These are phyloP conservation scores for Medicago arabica DNA, from an alignment of 306 rosid species.

Conservation along the genomic window DNA sequence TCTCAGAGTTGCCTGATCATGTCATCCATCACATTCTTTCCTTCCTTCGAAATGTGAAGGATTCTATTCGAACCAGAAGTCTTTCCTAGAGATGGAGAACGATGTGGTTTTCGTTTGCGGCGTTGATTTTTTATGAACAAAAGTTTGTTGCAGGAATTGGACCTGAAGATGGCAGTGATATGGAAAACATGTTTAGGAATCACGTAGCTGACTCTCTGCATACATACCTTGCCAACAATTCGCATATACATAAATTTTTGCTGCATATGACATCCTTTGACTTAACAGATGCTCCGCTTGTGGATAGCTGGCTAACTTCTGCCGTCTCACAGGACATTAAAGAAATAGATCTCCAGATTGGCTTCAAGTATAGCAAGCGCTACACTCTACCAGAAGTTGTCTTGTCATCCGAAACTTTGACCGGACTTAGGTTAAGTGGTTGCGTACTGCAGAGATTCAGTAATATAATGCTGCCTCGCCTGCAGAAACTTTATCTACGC, in stretches of 20 bases:
- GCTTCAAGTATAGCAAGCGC: background rate
- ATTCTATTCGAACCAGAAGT: conserved; percentile 53
- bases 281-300: background rate
- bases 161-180: conserved; percentile 9
- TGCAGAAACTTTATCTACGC: conserved; percentile 49
- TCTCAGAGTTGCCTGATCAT: conserved; percentile 55
- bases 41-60: conserved; percentile 46
- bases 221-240: background rate
- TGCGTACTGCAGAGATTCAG: conserved; percentile 35
- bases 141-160: conserved; percentile 33
- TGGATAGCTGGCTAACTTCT: conserved; percentile 39
- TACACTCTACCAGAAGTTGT: conserved; percentile 38
- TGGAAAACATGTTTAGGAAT: conserved; percentile 32
- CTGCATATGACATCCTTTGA: conserved; percentile 40
- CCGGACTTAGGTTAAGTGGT: conserved; percentile 45
- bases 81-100: conserved; percentile 68
- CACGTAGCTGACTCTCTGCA: conserved; percentile 31
- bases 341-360: conserved; percentile 53
- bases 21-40: conserved; percentile 60
- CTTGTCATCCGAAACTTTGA: conserved; percentile 34
- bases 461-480: conserved; percentile 40
- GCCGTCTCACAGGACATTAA: conserved; percentile 22
- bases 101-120: conserved; percentile 53
- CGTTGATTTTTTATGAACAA: conserved; percentile 53
- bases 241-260: conserved; percentile 38